Evolutionary conservation across 2,329 filamentous ascomycete genomes (phyloP).

Genomic region (Penicillium italicum): DNA sequence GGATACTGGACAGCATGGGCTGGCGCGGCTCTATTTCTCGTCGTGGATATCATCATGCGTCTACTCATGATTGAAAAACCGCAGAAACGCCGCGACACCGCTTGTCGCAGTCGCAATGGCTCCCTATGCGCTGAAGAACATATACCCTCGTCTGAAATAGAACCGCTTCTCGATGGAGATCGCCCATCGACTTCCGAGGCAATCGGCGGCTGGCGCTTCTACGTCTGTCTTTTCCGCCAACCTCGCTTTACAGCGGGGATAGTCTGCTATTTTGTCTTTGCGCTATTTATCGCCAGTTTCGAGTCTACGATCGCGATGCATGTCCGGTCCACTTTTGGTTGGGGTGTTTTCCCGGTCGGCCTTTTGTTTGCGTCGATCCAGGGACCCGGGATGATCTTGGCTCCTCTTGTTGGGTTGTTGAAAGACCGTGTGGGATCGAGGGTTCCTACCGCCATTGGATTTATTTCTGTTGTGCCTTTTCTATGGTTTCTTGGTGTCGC

Average conservation of each 20-base stretch:
- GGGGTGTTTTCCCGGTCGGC: slow-evolving; percentile 11
- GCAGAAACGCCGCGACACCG: neutral
- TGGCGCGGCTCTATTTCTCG: slow-evolving; percentile 21
- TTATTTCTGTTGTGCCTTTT: slow-evolving; percentile 1
- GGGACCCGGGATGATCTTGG: slow-evolving; percentile 8
- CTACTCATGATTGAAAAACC: slow-evolving; percentile 9
- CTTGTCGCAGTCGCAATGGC: neutral
- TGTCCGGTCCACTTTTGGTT: slow-evolving; percentile 9
- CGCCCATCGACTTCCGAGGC: neutral
- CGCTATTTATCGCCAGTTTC: slow-evolving; percentile 9
- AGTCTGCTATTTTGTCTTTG: slow-evolving; percentile 7
- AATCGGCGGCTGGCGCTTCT: slow-evolving; percentile 6
- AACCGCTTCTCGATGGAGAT: neutral
- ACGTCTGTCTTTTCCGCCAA: slow-evolving; percentile 4
- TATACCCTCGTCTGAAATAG: neutral
- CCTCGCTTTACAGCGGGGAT: slow-evolving; percentile 8
- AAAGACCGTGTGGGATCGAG: slow-evolving; percentile 5
- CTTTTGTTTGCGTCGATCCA: slow-evolving; percentile 12
- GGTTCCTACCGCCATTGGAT: slow-evolving; percentile 1
- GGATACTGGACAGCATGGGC: slow-evolving; percentile 31
- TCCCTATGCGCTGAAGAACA: neutral
- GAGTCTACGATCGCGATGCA: slow-evolving; percentile 13
- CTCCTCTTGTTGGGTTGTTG: slow-evolving; percentile 2
- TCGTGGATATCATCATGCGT: slow-evolving; percentile 30
- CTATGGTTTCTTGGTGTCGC: slow-evolving; percentile 3